Conservation (phyloP, 345 rosid genomes). For the Euphorbia peplus region DNA sequence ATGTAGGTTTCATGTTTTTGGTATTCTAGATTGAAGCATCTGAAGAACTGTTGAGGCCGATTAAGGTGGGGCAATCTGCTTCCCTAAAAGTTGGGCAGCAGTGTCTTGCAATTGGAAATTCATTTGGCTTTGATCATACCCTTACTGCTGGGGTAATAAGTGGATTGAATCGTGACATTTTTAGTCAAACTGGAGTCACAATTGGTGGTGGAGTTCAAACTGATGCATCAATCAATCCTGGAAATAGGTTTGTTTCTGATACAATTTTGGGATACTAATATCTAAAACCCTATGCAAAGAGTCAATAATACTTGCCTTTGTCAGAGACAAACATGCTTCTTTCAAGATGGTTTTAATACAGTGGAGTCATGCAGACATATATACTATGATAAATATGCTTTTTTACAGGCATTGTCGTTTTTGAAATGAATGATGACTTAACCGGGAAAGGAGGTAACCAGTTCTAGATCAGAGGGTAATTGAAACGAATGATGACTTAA, state of each 20-base stretch:
- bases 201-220: conserved; percentile 97
- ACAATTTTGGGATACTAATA: conserved; percentile 1
- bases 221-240: conserved; percentile 98
- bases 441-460: no score
- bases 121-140: conserved; percentile 95
- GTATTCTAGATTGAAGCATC: conserved; percentile 77
- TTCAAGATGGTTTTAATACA: background rate
- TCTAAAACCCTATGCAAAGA: background rate
- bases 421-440: no score
- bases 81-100: conserved; percentile 88
- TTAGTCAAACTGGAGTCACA: conserved; percentile 86
- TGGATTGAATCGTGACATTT: conserved; percentile 87
- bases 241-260: conserved; percentile 60
- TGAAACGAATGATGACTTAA: conserved; percentile 79
- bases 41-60: conserved; percentile 67
- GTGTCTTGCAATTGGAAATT: conserved; percentile 93
- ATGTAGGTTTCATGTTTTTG: conserved; percentile 5
- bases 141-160: conserved; percentile 93
- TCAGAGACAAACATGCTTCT: background rate
- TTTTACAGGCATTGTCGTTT: background rate
- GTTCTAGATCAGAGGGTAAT: conserved; percentile 72
- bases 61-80: conserved; percentile 68
- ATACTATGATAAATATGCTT: background rate
- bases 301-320: background rate
- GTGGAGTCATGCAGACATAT: background rate